Evolutionary conservation across 2,329 filamentous ascomycete genomes (phyloP), one percentile per base, ranked within the genome.

Genomic region (Claviceps digitariae): DNA sequence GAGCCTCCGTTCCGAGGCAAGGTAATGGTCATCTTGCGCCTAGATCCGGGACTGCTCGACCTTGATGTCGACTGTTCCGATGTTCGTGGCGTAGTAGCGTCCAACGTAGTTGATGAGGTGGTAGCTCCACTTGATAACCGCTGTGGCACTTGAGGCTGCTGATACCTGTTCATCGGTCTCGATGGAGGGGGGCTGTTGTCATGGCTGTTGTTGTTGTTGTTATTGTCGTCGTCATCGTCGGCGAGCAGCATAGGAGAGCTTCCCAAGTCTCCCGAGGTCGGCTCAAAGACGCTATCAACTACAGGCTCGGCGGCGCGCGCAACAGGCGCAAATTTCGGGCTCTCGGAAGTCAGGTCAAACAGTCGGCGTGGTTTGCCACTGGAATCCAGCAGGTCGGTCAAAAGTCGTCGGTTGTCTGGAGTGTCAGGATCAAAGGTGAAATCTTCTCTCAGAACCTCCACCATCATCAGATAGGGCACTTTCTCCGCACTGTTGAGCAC

Each of bases 401-500:
- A 66, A 23, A 93, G 69, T 51, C 79, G 75, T 62, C 85, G 77
- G 60, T 93, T 93, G 57, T 88, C 84, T 29, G 78, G 73, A 0
- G 82, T 84, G 34, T 85, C 81, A 0, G 87, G 86, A 60, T 91
- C 83, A 61, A 93, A 93, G 36, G 84, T 83, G 63, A 93, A 91
- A 62, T 93, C 87, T 58, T 91, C 87, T 25, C 84, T 75, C 48
- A 93, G 69, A 23, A 93, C 83, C 64, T 93, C 87, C 2, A 91
- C 81, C 86, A 93, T 90, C 29, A 93, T 75, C 50, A 93, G 69
- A 67, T 90, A 93, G 1, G 87, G 87, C 46, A 93, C 87, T 64
- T 90, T 86, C 66, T 93, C 87, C 4, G 87, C 87, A 64, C 87
- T 93, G 67, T 93, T 93, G 51, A 93, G 71, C 52, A 90, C 88